Evolutionary conservation across 768 basidiomycete genomes (phyloP), one percentile per base, ranked within the genome.

Genomic region (Lactarius evosmus): DNA sequence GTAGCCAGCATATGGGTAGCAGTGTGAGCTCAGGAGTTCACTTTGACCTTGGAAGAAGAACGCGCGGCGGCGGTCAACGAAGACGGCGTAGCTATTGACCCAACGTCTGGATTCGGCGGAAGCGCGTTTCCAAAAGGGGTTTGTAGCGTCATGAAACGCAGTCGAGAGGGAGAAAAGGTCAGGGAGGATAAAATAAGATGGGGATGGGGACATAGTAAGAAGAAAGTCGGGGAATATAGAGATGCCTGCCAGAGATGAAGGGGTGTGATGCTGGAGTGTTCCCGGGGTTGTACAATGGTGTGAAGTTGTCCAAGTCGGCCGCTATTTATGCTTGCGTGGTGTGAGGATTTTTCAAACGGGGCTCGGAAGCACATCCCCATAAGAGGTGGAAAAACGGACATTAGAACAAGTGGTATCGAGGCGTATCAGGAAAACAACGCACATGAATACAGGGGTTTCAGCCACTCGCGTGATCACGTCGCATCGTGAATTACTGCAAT

Each of bases 31-130:
- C 53, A 88, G 77, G 4, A 87, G 78, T 69, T 87, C 85, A 69
- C 82, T 85, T 61, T 79, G 80, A 3, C 84, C 83, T 71, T 83
- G 81, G 46, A 82, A 75, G 69, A 87, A 88, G 73, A 84, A 85
- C n/a, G 81, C 81, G 56, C 80, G 83, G 70, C 86, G 86, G 67
- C 80, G 76, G 72, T 84, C 82, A 58, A 79, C 79, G 72, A 88
- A 83, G 59, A 84, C 75, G 59, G 82, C 72, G 74, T 82, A 86
- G 68, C 80, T 79, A 69, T 85, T 82, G 63, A 86, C 80, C 86
- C 87, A 87, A 46, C 78, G 78, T 16, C 82, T 78, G 52, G 85
- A 87, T 66, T 82, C 83, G 2, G 81, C 78, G 7, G 82, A 80
- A 29, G 81, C 85, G 63, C 79, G 74, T 57, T 77, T 76, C 71